A percentile compares a stretch with the other conserved stretches of the same genome.
These are phyloP conservation scores for Astragalus membranaceus DNA, from an alignment of 306 rosid genomes.

Conservation along the genomic window DNA sequence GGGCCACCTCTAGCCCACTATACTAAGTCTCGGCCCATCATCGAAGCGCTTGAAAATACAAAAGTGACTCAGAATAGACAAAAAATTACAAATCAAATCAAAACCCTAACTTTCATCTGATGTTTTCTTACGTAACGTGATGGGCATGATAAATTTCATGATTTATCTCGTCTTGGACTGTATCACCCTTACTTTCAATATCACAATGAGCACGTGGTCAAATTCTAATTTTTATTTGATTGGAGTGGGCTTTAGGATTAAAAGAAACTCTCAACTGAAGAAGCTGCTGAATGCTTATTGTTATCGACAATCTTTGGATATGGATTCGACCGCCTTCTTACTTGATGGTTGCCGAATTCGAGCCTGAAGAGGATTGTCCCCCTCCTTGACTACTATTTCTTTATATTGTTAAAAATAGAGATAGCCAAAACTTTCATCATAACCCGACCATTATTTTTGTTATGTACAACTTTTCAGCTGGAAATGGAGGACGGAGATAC, in stretches of 20 bases:
- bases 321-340: slow-evolving; percentile 46
- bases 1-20: not conserved
- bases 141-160: not conserved
- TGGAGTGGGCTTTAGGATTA: slow-evolving; percentile 60
- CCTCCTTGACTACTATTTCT: not conserved
- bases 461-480: slow-evolving; percentile 26
- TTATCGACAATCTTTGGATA: slow-evolving; percentile 55
- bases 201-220: not conserved
- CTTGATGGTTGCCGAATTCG: slow-evolving; percentile 68
- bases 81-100: not conserved
- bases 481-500: slow-evolving; percentile 78
- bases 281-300: slow-evolving; percentile 79
- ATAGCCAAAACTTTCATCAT: not conserved
- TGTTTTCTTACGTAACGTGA: not conserved
- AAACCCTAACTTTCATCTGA: slow-evolving; percentile 27
- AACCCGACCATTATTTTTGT: not conserved
- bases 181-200: not conserved
- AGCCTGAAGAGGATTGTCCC: slow-evolving; percentile 55
- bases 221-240: not conserved
- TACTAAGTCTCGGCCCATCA: not conserved
- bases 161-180: not conserved
- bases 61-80: not conserved
- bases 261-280: slow-evolving; percentile 64
- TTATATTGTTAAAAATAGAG: not conserved
- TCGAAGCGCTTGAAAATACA: not conserved